A percentile compares a stretch with the other conserved stretches of the same genome.
Evolutionary conservation across 202 grass and related monocot genomes (phyloP).

Genomic region (Musa balbisiana): DNA sequence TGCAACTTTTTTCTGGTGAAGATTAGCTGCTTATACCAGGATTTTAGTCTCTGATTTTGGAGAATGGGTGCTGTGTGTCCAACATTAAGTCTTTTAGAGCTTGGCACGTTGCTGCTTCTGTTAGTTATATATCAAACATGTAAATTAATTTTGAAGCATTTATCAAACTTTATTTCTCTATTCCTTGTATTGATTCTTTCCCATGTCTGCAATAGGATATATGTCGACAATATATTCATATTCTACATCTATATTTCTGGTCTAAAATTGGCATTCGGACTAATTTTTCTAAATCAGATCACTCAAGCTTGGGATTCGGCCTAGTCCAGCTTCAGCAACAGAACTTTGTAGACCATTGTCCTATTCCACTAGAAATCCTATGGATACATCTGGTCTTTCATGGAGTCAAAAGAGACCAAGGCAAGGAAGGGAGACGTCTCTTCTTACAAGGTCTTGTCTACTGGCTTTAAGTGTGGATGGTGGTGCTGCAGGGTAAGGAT

Average conservation of each 20-base stretch:
- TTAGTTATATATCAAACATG: too few relatives aligned
- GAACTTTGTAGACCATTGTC: slow-evolving; percentile 3
- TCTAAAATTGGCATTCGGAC: neutral
- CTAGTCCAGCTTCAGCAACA: slow-evolving; percentile 11
- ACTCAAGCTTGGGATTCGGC: slow-evolving; percentile 21
- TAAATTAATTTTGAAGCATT: neutral
- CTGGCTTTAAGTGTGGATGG: slow-evolving; percentile 24
- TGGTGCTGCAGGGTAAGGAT: slow-evolving; percentile 17
- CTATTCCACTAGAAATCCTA: neutral
- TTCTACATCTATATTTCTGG: neutral
- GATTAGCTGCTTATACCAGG: too few relatives aligned
- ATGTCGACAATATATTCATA: neutral
- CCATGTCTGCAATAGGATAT: too few relatives aligned
- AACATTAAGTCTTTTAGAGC: too few relatives aligned
- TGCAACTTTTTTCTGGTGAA: too few relatives aligned
- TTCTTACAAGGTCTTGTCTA: slow-evolving; percentile 22
- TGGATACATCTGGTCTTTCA: slow-evolving; percentile 10
- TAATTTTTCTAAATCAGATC: slow-evolving; percentile 19
- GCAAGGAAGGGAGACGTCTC: slow-evolving; percentile 20
- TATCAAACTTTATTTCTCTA: neutral
- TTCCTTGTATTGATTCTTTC: neutral
- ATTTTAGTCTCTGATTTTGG: too few relatives aligned
- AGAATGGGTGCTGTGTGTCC: too few relatives aligned
- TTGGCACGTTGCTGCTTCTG: too few relatives aligned
- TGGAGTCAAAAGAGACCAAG: slow-evolving; percentile 15